phyloP scores from a whole-genome alignment of 192 early-diverging fungal species.

The Chytriomyces hyalinus region DNA sequence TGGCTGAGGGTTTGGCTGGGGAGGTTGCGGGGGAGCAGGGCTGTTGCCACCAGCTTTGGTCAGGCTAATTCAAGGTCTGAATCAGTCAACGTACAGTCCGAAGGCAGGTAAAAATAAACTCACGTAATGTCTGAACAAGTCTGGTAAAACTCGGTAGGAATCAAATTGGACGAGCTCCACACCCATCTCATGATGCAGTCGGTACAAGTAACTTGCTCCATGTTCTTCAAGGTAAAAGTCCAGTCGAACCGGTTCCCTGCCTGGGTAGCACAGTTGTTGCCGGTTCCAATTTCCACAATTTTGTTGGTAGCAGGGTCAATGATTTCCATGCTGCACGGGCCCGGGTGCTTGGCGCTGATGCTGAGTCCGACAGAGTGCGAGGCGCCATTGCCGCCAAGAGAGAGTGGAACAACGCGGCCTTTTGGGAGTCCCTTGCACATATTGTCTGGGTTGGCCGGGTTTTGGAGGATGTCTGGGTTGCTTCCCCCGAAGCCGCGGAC shows the following conservation, averaged over 20 bases:
- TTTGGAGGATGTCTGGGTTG: not conserved
- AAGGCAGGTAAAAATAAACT: not conserved
- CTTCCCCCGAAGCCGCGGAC: not conserved
- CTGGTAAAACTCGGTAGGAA: slow-evolving; percentile 42
- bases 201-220: slow-evolving; percentile 43
- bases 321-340: slow-evolving; percentile 46
- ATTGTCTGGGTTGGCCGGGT: not conserved
- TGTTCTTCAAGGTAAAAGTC: slow-evolving; percentile 47
- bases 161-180: slow-evolving; percentile 41
- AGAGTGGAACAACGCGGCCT: not conserved
- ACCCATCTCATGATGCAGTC: slow-evolving; percentile 48
- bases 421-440: not conserved
- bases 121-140: slow-evolving; percentile 21
- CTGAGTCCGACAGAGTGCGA: slow-evolving; percentile 36
- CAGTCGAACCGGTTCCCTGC: slow-evolving; percentile 41
- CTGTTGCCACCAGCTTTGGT: not conserved
- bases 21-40: not conserved
- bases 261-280: slow-evolving; percentile 37
- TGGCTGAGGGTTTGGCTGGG: not conserved
- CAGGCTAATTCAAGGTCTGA: not conserved
- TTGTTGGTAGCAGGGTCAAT: slow-evolving; percentile 30
- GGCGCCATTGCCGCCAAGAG: slow-evolving; percentile 7
- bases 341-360: slow-evolving; percentile 46
- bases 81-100: not conserved
- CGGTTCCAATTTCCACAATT: slow-evolving; percentile 18